A percentile compares a stretch with the other conserved stretches of the same genome.
These are phyloP conservation scores for Ustilago vetiveriae DNA, from an alignment of 1,284 basidiomycete genomes.

Conservation along the genomic window DNA sequence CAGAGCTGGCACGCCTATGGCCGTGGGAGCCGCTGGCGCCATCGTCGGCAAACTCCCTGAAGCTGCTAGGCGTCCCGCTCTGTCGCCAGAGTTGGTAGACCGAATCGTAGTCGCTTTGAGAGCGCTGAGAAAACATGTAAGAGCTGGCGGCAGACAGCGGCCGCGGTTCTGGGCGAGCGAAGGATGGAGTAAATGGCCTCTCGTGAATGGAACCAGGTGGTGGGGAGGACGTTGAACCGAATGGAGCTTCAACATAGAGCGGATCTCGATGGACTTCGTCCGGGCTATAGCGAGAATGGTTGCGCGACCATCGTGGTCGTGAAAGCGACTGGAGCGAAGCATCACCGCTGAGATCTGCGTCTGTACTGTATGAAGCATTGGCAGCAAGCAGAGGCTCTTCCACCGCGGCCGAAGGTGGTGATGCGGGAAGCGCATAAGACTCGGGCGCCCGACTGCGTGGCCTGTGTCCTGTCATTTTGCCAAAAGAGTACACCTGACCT, in stretches of 20 bases:
- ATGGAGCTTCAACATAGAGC: background rate
- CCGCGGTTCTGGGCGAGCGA: conserved; percentile 9
- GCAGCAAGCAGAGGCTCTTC: conserved; percentile 23
- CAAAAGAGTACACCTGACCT: background rate
- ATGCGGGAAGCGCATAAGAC: conserved; percentile 26
- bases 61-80: conserved; percentile 24
- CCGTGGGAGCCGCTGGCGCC: conserved; percentile 8
- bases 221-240: no score
- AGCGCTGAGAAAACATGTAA: conserved; percentile 30
- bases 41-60: conserved; percentile 23
- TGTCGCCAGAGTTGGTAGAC: conserved; percentile 48
- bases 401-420: conserved; percentile 13
- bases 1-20: conserved; percentile 8
- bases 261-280: conserved; percentile 8
- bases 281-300: conserved; percentile 19
- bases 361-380: conserved; percentile 15
- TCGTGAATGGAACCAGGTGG: conserved; percentile 13
- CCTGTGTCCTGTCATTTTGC: conserved; percentile 16
- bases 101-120: conserved; percentile 50
- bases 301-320: conserved; percentile 20
- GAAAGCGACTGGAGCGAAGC: conserved; percentile 23
- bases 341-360: conserved; percentile 17
- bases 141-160: conserved; percentile 39
- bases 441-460: conserved; percentile 5
- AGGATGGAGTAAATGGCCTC: conserved; percentile 28